These are phyloP conservation scores for Balakata baccata DNA, from an alignment of 345 rosid species.

Conservation along the genomic window DNA sequence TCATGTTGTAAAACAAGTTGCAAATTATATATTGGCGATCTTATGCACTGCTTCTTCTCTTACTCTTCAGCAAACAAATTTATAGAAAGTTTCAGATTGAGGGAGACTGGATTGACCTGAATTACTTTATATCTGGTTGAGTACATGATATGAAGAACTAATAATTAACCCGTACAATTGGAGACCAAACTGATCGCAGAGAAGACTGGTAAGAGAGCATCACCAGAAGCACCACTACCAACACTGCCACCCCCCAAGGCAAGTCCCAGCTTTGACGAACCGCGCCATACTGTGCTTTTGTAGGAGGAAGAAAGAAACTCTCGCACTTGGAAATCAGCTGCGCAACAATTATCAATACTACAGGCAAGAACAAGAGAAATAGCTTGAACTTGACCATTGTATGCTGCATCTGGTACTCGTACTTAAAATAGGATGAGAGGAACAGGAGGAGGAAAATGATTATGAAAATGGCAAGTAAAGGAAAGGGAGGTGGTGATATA, in stretches of 20 bases:
- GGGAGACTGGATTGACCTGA: background rate
- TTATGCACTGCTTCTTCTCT: background rate
- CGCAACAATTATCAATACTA: slow-evolving; percentile 46
- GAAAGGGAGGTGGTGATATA: slow-evolving; percentile 60
- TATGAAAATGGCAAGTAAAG: slow-evolving; percentile 44
- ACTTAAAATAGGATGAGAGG: slow-evolving; percentile 49
- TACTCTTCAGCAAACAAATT: background rate
- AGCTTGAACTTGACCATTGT: slow-evolving; percentile 47
- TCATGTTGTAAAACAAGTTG: background rate
- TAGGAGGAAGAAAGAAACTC: slow-evolving; percentile 27
- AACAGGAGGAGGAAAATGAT: slow-evolving; percentile 51
- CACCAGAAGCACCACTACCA: slow-evolving; percentile 51
- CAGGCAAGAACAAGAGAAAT: slow-evolving; percentile 53
- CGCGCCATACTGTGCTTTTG: slow-evolving; percentile 24
- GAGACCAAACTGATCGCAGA: slow-evolving; percentile 61
- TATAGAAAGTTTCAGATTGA: background rate
- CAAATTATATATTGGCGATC: background rate
- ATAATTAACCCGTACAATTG: slow-evolving; percentile 29
- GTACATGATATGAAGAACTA: background rate
- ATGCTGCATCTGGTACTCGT: slow-evolving; percentile 46
- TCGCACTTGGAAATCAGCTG: slow-evolving; percentile 30
- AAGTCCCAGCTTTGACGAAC: slow-evolving; percentile 30
- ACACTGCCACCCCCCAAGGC: slow-evolving; percentile 56
- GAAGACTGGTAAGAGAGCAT: slow-evolving; percentile 63
- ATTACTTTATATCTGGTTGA: background rate